Percentiles rank a stretch among this genome's conserved stretches.
These are phyloP conservation scores for Myriosclerotinia scirpicola DNA, from an alignment of 2,329 filamentous ascomycete species.

Conservation along the genomic window DNA sequence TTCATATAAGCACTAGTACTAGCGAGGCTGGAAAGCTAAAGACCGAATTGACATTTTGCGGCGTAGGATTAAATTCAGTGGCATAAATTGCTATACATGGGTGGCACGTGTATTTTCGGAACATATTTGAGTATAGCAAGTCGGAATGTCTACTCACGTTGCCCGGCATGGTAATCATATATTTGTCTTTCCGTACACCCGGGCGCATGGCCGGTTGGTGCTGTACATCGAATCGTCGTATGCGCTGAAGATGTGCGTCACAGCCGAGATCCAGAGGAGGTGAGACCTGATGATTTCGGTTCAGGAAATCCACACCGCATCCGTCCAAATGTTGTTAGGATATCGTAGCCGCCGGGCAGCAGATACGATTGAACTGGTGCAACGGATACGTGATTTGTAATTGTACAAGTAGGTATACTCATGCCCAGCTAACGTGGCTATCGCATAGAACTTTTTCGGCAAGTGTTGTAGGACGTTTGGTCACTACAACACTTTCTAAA, in stretches of 20 bases:
- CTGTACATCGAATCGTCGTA: neutral
- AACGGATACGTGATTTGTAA: neutral
- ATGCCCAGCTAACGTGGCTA: neutral
- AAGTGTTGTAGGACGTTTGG: slow-evolving; percentile 2
- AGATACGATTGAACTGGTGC: neutral
- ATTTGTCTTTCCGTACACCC: neutral
- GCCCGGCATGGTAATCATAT: slow-evolving; percentile 1
- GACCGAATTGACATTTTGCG: slow-evolving; percentile 4
- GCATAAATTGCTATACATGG: neutral
- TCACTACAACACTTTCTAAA: neutral
- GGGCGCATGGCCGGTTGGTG: neutral
- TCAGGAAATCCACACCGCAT: slow-evolving; percentile 6
- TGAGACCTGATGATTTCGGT: slow-evolving; percentile 1
- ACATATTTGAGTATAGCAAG: neutral
- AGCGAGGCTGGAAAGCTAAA: neutral
- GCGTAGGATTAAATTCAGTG: neutral
- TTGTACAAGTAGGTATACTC: neutral
- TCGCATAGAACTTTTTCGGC: neutral
- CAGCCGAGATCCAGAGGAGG: neutral
- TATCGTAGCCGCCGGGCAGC: slow-evolving; percentile 9
- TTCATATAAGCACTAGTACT: neutral
- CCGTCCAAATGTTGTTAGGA: slow-evolving; percentile 1
- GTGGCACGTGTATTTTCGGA: neutral
- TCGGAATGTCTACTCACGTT: slow-evolving; percentile 3
- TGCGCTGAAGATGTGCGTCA: neutral